A percentile compares a stretch with the other conserved stretches of the same genome.
These are phyloP conservation scores for Sugiyamaella castrensis DNA, from an alignment of 1,139 yeast species.

Conservation along the genomic window DNA sequence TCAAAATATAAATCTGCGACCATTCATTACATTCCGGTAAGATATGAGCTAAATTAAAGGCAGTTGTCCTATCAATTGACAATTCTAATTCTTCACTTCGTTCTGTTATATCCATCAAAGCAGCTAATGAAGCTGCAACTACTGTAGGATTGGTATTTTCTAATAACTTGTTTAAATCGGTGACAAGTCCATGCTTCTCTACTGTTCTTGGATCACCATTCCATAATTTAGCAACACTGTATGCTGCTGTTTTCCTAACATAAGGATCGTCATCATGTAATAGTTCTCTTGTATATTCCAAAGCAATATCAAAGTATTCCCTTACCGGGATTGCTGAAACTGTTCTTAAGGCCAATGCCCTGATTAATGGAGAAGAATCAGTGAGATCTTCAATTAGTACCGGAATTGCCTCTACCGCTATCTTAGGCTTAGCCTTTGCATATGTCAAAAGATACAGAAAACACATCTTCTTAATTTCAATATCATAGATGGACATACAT, in stretches of 20 bases:
- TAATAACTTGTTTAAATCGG: slow-evolving; percentile 55
- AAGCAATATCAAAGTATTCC: slow-evolving; percentile 50
- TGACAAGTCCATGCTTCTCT: slow-evolving; percentile 48
- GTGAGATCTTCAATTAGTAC: slow-evolving; percentile 52
- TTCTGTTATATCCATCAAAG: slow-evolving; percentile 65
- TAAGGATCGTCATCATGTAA: slow-evolving; percentile 55
- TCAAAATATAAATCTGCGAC: slow-evolving; percentile 71
- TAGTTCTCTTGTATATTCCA: slow-evolving; percentile 39
- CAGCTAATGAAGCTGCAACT: slow-evolving; percentile 70
- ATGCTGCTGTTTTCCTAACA: slow-evolving; percentile 68
- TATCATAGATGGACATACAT: slow-evolving; percentile 60
- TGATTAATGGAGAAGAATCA: slow-evolving; percentile 43
- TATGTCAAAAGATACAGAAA: slow-evolving; percentile 55
- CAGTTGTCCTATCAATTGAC: slow-evolving; percentile 56
- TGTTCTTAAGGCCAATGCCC: slow-evolving; percentile 62
- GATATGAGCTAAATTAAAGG: slow-evolving; percentile 49
- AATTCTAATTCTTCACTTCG: slow-evolving; percentile 48
- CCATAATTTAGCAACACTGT: slow-evolving; percentile 66
- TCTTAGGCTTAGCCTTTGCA: slow-evolving; percentile 56
- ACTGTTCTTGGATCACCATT: slow-evolving; percentile 52
- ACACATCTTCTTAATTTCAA: slow-evolving; percentile 67
- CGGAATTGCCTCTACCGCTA: slow-evolving; percentile 56
- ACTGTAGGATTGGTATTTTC: slow-evolving; percentile 57
- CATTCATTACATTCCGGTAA: slow-evolving; percentile 68
- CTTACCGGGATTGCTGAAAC: slow-evolving; percentile 56